Percentiles rank a stretch among this genome's conserved stretches.
These are phyloP conservation scores for Coprinopsis marcescibilis DNA, from an alignment of 768 basidiomycete genomes.

Conservation along the genomic window DNA sequence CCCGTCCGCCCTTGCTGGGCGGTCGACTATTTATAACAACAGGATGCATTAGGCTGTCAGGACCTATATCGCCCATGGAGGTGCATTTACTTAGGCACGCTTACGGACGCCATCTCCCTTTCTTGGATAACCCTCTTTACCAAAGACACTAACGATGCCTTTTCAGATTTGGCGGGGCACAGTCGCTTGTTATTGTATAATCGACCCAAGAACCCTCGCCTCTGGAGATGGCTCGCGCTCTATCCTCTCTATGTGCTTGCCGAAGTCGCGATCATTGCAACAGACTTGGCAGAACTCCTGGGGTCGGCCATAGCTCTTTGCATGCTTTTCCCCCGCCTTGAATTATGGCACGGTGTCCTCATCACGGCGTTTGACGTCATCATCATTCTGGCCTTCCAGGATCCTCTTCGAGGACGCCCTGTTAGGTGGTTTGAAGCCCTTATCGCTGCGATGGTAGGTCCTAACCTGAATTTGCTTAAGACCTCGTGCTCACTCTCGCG, in stretches of 20 bases:
- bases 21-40: too few species aligned
- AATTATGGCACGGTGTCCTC: constrained; percentile 67
- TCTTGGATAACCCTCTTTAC: not conserved
- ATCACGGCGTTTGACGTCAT: constrained; percentile 67
- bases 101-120: not conserved
- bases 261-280: constrained; percentile 70
- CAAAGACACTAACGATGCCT: constrained; percentile 10
- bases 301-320: constrained; percentile 78
- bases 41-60: too few species aligned
- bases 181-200: constrained; percentile 61
- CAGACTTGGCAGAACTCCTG: constrained; percentile 77
- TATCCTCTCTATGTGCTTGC: constrained; percentile 62
- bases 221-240: constrained; percentile 53
- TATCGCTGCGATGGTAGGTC: constrained; percentile 55
- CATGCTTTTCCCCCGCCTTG: constrained; percentile 63
- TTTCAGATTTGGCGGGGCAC: constrained; percentile 45
- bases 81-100: too few species aligned
- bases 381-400: constrained; percentile 63
- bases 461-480: not conserved
- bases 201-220: constrained; percentile 49
- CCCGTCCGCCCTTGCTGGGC: too few species aligned
- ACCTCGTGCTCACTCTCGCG: not conserved
- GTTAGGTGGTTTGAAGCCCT: constrained; percentile 63
- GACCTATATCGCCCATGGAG: too few species aligned
- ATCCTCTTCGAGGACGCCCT: constrained; percentile 62